These are phyloP conservation scores for Echeveria elegans DNA, from an alignment of 164 flowering plant genomes.

Conservation along the genomic window DNA sequence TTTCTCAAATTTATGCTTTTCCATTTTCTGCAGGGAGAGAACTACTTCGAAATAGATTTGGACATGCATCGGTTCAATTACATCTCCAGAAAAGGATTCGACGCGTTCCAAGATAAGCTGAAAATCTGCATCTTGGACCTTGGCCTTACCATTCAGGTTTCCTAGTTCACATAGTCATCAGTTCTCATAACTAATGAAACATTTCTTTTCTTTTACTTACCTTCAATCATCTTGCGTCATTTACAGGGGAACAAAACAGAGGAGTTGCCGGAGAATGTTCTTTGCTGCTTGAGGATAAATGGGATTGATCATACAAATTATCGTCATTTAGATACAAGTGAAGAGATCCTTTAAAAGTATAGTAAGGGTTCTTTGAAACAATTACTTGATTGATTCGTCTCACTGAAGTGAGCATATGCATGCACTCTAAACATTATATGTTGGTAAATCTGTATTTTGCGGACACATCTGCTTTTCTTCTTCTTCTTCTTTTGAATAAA, in stretches of 20 bases:
- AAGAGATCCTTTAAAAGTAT: background rate
- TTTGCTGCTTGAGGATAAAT: slow-evolving; percentile 7
- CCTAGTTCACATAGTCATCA: too few species aligned
- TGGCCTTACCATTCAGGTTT: slow-evolving; percentile 94
- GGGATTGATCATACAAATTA: slow-evolving; percentile 6
- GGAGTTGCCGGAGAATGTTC: slow-evolving; percentile 3
- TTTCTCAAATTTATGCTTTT: background rate
- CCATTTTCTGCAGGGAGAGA: slow-evolving; percentile 56
- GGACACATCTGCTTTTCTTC: too few species aligned
- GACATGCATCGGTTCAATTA: slow-evolving; percentile 98
- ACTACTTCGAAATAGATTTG: slow-evolving; percentile 90
- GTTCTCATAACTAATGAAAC: too few species aligned
- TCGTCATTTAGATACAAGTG: background rate
- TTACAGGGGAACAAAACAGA: slow-evolving; percentile 10
- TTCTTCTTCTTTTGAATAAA: too few species aligned
- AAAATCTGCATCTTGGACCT: slow-evolving; percentile 61
- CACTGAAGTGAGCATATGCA: too few species aligned
- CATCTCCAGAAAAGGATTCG: slow-evolving; percentile 94
- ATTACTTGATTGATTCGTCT: too few species aligned
- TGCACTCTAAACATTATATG: too few species aligned
- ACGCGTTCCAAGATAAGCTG: slow-evolving; percentile 68
- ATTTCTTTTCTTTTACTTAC: too few species aligned
- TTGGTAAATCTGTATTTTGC: too few species aligned
- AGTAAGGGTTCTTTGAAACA: background rate
- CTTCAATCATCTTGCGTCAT: too few species aligned